These are phyloP conservation scores for Amanita molliuscula DNA, from an alignment of 768 basidiomycete species.

Conservation along the genomic window DNA sequence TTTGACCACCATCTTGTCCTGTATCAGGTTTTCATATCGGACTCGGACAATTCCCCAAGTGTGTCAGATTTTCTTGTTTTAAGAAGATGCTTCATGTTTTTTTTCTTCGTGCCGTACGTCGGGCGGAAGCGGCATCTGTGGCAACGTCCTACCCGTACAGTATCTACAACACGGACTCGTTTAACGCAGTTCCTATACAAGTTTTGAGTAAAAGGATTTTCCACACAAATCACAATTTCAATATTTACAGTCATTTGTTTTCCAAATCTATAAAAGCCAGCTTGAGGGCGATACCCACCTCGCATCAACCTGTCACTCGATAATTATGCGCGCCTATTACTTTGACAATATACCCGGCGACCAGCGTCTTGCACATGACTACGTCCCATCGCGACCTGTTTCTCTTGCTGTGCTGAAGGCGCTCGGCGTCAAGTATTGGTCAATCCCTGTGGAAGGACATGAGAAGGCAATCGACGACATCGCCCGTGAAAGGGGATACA, in stretches of 20 bases:
- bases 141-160: no score
- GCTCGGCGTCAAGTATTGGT: constrained; percentile 61
- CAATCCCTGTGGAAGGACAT: constrained; percentile 53
- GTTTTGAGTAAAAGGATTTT: no score
- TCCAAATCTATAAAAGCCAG: no score
- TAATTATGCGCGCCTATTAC: constrained; percentile 62
- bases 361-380: constrained; percentile 75
- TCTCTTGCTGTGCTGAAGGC: constrained; percentile 32
- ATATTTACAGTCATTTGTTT: not conserved
- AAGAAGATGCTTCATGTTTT: no score
- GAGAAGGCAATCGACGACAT: constrained; percentile 48
- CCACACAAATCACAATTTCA: not conserved
- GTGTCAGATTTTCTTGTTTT: no score
- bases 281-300: not conserved
- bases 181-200: no score
- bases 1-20: no score
- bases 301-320: not conserved
- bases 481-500: constrained; percentile 64
- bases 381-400: constrained; percentile 45
- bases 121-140: no score
- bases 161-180: no score
- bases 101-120: no score
- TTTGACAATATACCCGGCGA: constrained; percentile 69
- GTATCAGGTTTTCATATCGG: no score
- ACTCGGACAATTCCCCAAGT: no score